Evolutionary conservation across 2,329 filamentous ascomycete species (phyloP).

Genomic region (Ceratocystis huliohia): DNA sequence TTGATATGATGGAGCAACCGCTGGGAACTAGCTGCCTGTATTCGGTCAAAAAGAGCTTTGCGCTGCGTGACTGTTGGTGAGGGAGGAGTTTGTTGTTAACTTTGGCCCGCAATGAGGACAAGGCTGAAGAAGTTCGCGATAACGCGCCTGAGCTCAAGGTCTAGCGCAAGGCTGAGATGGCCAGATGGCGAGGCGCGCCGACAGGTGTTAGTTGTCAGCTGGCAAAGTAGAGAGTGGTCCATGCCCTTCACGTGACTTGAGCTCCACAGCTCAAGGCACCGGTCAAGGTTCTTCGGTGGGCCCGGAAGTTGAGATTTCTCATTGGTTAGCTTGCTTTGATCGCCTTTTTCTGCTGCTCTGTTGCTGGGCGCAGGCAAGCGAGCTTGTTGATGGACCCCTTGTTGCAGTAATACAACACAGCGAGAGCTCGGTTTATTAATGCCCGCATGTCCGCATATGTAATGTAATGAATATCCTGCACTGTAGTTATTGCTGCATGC

Average conservation of each 20-base stretch:
- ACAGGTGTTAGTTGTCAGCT: rapidly evolving
- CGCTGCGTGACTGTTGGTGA: background rate
- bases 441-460: background rate
- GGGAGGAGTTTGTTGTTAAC: background rate
- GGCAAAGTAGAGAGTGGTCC: background rate
- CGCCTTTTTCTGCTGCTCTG: background rate
- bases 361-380: background rate
- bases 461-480: background rate
- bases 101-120: background rate
- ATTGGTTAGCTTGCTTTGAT: background rate
- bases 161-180: too few species aligned
- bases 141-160: background rate
- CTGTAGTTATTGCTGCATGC: background rate
- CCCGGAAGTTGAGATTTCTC: slow-evolving; percentile 4
- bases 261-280: too few species aligned
- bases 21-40: background rate
- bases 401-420: background rate
- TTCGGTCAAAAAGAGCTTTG: background rate
- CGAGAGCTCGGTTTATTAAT: background rate
- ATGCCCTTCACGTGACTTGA: background rate
- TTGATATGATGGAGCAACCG: background rate
- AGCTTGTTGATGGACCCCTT: background rate
- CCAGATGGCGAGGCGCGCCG: too few species aligned
- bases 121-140: slow-evolving; percentile 10
- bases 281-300: slow-evolving; percentile 2